phyloP scores from a whole-genome alignment of 225 moss, liverwort and hornwort genomes.

The Lunularia cruciata region DNA sequence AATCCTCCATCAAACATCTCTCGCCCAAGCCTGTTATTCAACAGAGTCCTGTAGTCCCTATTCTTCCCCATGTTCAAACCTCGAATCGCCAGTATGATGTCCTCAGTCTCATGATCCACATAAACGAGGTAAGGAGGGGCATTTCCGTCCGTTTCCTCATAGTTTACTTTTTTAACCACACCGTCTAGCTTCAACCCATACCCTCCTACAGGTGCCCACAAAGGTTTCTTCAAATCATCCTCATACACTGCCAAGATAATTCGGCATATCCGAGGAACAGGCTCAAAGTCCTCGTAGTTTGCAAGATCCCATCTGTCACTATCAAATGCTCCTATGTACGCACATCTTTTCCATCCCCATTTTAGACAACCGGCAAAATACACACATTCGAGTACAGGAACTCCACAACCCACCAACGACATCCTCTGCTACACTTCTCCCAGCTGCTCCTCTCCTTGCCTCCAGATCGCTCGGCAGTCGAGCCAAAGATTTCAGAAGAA shows the following conservation, averaged over 20 bases:
- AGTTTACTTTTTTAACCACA: conserved; percentile 43
- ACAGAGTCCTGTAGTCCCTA: conserved; percentile 42
- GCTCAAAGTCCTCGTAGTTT: conserved; percentile 45
- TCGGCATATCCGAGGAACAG: conserved; percentile 49
- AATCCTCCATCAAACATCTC: conserved; percentile 56
- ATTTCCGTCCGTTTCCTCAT: conserved; percentile 42
- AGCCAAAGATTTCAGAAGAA: not conserved
- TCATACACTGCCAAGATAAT: conserved; percentile 52
- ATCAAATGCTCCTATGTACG: conserved; percentile 46
- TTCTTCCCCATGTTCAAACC: conserved; percentile 47
- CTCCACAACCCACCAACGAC: conserved; percentile 39
- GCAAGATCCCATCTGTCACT: conserved; percentile 43
- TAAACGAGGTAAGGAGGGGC: conserved; percentile 55
- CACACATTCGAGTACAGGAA: conserved; percentile 50
- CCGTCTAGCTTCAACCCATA: conserved; percentile 38
- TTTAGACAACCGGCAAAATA: conserved; percentile 43
- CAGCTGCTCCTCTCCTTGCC: not conserved
- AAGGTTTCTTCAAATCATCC: conserved; percentile 45
- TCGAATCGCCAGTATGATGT: conserved; percentile 51
- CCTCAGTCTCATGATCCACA: conserved; percentile 39
- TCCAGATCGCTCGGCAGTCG: not conserved
- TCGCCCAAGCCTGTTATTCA: conserved; percentile 45
- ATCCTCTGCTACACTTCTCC: conserved; percentile 18
- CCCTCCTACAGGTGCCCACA: conserved; percentile 47
- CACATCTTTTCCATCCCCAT: conserved; percentile 49